Conservation (phyloP, 2,329 filamentous ascomycete species). For the Capronia americana region DNA sequence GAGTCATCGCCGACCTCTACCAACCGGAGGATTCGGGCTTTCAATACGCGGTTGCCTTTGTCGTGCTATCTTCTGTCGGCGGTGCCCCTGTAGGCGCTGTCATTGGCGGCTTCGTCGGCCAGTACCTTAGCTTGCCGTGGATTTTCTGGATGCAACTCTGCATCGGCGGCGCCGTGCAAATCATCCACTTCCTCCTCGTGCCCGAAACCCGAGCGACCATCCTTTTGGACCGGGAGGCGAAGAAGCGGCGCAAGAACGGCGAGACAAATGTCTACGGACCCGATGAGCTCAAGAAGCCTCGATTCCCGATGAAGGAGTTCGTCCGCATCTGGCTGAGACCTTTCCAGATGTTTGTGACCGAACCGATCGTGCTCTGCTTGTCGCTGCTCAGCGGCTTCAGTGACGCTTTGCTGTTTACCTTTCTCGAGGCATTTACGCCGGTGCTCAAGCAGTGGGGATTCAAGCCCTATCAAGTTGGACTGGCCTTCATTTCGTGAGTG, state of each 20-base stretch:
- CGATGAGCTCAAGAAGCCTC: constrained; percentile 60
- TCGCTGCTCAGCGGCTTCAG: constrained; percentile 69
- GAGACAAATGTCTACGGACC: constrained; percentile 68
- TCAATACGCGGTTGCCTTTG: constrained; percentile 65
- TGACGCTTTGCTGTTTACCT: constrained; percentile 71
- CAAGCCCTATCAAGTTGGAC: constrained; percentile 54
- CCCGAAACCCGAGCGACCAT: constrained; percentile 66
- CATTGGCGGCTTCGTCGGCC: constrained; percentile 60
- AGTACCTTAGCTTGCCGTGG: constrained; percentile 61
- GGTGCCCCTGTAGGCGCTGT: constrained; percentile 63
- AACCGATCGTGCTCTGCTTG: constrained; percentile 68
- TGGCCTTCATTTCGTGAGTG: constrained; percentile 61
- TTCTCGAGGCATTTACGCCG: constrained; percentile 66
- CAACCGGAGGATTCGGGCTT: constrained; percentile 58
- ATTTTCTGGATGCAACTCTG: constrained; percentile 69
- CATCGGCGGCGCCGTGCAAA: constrained; percentile 60
- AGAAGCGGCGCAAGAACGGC: constrained; percentile 58
- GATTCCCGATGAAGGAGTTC: constrained; percentile 66
- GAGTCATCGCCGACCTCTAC: constrained; percentile 70
- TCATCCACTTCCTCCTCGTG: constrained; percentile 57
- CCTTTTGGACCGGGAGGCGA: constrained; percentile 65
- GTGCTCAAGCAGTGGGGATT: constrained; percentile 68
- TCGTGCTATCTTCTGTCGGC: constrained; percentile 63
- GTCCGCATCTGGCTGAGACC: constrained; percentile 64
- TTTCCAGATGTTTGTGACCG: constrained; percentile 68